Conservation (phyloP, 495 filamentous ascomycete species). For the Tuber melanosporum region DNA sequence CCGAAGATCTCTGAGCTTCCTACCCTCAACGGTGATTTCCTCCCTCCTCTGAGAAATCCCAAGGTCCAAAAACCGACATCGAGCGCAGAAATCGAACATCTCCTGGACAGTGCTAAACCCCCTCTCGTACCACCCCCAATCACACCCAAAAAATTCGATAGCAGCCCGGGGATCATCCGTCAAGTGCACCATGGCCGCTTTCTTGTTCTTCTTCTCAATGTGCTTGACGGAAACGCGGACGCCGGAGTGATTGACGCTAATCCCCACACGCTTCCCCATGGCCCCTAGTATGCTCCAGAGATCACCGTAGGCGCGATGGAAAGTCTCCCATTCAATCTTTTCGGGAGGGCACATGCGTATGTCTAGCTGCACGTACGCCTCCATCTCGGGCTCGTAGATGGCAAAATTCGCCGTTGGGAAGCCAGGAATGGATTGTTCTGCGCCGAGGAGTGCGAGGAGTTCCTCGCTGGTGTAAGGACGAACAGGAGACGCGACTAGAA, state of each 20-base stretch:
- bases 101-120: constrained; percentile 26
- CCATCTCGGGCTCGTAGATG: constrained; percentile 41
- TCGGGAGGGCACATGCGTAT: constrained; percentile 49
- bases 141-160: constrained; percentile 56
- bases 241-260: constrained; percentile 56
- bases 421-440: constrained; percentile 13
- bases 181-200: constrained; percentile 53
- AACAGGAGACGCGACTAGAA: constrained; percentile 49
- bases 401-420: constrained; percentile 46
- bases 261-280: constrained; percentile 55
- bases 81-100: constrained; percentile 28
- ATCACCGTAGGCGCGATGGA: constrained; percentile 60
- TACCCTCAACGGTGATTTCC: background rate
- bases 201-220: constrained; percentile 53
- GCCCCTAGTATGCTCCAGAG: constrained; percentile 60
- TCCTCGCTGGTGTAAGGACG: constrained; percentile 6
- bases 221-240: constrained; percentile 57
- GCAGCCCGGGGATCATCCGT: constrained; percentile 50
- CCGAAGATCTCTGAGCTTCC: constrained; percentile 17
- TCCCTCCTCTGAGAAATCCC: constrained; percentile 16
- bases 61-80: constrained; percentile 18
- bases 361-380: constrained; percentile 58
- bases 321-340: constrained; percentile 53
- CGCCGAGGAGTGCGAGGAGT: constrained; percentile 20
- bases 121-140: constrained; percentile 41